A percentile compares a stretch with the other conserved stretches of the same genome.
These are phyloP conservation scores for Fagus sylvatica DNA, from an alignment of 306 rosid genomes.

Conservation along the genomic window DNA sequence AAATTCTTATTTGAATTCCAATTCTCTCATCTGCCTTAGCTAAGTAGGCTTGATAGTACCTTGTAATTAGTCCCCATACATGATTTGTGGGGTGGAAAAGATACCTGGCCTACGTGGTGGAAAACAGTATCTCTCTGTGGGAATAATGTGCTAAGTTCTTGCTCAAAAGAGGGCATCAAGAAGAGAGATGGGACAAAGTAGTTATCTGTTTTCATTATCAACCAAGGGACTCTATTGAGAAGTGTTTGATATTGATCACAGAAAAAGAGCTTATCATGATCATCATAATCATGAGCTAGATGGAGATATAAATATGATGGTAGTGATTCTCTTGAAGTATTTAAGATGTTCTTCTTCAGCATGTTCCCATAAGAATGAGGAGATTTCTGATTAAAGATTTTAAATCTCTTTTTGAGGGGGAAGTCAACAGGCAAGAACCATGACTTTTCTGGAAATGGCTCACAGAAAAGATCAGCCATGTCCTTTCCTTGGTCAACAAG, in stretches of 20 bases:
- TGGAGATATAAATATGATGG: constrained; percentile 60
- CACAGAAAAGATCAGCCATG: constrained; percentile 65
- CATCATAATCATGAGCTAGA: constrained; percentile 64
- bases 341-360: constrained; percentile 36
- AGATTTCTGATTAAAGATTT: constrained; percentile 40
- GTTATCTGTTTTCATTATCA: constrained; percentile 63
- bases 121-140: constrained; percentile 63
- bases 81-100: constrained; percentile 62
- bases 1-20: constrained; percentile 70
- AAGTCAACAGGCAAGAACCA: constrained; percentile 68
- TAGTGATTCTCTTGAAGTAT: constrained; percentile 15
- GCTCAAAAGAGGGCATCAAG: constrained; percentile 68
- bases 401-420: constrained; percentile 40
- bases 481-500: constrained; percentile 73
- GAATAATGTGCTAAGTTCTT: constrained; percentile 55
- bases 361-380: constrained; percentile 58
- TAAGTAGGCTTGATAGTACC: constrained; percentile 64
- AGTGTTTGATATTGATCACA: constrained; percentile 61
- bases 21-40: constrained; percentile 62
- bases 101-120: constrained; percentile 69
- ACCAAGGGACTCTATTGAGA: constrained; percentile 57
- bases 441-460: constrained; percentile 62
- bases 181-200: constrained; percentile 69
- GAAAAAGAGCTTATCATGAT: constrained; percentile 75
- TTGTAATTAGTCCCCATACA: constrained; percentile 65